phyloP scores from a whole-genome alignment of 108 stramenopile genomes.

The Schizochytrium sp. region DNA sequence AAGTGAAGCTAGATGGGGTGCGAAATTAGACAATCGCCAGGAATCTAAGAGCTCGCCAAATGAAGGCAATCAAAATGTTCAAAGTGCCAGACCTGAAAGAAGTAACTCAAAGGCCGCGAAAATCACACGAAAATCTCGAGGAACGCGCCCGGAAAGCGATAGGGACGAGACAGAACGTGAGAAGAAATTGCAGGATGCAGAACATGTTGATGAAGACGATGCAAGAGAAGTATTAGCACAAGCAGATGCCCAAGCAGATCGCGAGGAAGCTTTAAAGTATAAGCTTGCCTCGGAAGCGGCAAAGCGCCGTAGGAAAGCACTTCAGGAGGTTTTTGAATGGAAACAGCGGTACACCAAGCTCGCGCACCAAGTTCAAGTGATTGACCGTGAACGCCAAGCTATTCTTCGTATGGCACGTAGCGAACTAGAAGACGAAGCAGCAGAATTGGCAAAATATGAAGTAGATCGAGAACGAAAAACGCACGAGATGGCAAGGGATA shows the following conservation, averaged over 20 bases:
- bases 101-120: neutral
- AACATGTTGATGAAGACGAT: neutral
- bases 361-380: neutral
- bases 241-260: neutral
- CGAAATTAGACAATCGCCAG: neutral
- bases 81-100: neutral
- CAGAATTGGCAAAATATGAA: neutral
- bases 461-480: conserved; percentile 16
- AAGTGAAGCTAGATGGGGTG: neutral
- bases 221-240: neutral
- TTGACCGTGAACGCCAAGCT: conserved; percentile 48
- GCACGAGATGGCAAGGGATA: neutral
- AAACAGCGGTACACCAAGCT: conserved; percentile 27
- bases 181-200: neutral
- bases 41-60: neutral
- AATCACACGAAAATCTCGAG: neutral
- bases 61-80: neutral
- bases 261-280: conserved; percentile 55
- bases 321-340: conserved; percentile 45
- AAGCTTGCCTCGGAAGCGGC: conserved; percentile 50
- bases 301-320: conserved; percentile 41
- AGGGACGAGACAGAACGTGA: neutral
- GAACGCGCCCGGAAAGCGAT: neutral
- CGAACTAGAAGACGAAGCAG: conserved; percentile 6
- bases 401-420: neutral